Percentiles rank a stretch among this genome's conserved stretches.
Conservation (phyloP, 371 early-diverging fungal species). For the Actinomucor elegans region DNA sequence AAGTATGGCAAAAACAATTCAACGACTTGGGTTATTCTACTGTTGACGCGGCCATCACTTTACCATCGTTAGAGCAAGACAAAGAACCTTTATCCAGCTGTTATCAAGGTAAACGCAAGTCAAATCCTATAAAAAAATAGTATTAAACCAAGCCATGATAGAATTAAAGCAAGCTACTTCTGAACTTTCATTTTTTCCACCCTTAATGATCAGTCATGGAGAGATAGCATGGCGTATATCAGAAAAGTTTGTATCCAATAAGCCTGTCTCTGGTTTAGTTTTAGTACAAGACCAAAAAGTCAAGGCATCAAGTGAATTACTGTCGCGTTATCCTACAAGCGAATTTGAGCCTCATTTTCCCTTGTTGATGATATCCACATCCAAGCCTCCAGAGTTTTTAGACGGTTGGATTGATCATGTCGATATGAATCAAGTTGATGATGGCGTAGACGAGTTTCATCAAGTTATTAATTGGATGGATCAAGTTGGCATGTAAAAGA, state of each 20-base stretch:
- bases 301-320: not conserved
- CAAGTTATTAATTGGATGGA: slow-evolving; percentile 31
- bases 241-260: slow-evolving; percentile 40
- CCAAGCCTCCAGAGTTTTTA: slow-evolving; percentile 21
- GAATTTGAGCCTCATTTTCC: slow-evolving; percentile 48
- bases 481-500: slow-evolving; percentile 26
- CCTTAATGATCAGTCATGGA: slow-evolving; percentile 35
- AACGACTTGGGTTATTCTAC: slow-evolving; percentile 31
- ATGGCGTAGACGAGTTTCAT: slow-evolving; percentile 1
- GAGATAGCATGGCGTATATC: slow-evolving; percentile 30
- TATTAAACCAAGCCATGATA: not conserved
- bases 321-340: slow-evolving; percentile 9
- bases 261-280: slow-evolving; percentile 41
- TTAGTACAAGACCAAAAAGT: slow-evolving; percentile 8
- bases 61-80: not conserved
- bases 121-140: not conserved
- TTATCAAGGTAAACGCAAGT: slow-evolving; percentile 23
- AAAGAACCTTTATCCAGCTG: slow-evolving; percentile 13
- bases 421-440: not conserved
- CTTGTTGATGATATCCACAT: slow-evolving; percentile 11
- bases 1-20: slow-evolving; percentile 26
- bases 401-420: slow-evolving; percentile 29
- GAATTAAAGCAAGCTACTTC: slow-evolving; percentile 22
- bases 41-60: not conserved
- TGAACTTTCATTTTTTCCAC: slow-evolving; percentile 39